Percentiles rank a stretch among this genome's conserved stretches.
phyloP scores from a whole-genome alignment of 352 stramenopile genomes.

The Thraustochytrium sp. region DNA sequence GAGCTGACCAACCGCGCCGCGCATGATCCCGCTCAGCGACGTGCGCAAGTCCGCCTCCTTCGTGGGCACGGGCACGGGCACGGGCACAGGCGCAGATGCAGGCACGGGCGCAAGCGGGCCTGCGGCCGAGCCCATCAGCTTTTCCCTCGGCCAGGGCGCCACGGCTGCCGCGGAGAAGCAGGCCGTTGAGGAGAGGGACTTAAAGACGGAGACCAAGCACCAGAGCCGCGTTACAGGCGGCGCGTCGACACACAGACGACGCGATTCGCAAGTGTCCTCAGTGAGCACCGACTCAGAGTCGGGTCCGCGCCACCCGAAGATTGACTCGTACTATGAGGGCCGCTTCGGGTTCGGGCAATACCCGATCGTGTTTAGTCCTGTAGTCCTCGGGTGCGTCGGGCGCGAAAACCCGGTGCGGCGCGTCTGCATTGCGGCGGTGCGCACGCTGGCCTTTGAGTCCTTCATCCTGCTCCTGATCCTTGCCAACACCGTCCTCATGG shows the following conservation, averaged over 20 bases:
- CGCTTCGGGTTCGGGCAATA: conserved; percentile 37
- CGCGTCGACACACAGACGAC: neutral
- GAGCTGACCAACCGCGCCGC: too few species aligned
- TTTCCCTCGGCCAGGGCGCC: too few species aligned
- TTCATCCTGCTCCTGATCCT: conserved; percentile 30
- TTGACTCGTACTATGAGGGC: conserved; percentile 19
- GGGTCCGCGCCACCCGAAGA: neutral
- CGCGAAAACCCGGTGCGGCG: neutral
- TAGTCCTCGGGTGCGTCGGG: neutral
- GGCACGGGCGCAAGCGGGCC: too few species aligned
- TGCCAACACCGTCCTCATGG: conserved; percentile 28
- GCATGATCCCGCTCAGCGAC: too few species aligned
- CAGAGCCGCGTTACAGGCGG: too few species aligned
- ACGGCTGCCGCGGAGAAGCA: too few species aligned
- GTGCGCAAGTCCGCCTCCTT: too few species aligned
- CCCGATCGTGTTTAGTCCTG: neutral
- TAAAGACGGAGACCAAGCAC: too few species aligned
- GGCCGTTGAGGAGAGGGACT: too few species aligned
- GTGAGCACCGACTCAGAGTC: neutral
- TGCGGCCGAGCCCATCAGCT: too few species aligned
- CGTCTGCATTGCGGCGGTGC: neutral
- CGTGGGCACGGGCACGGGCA: too few species aligned
- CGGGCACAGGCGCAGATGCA: too few species aligned
- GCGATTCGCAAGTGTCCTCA: neutral
- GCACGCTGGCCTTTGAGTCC: neutral